Evolutionary conservation across 352 stramenopile species (phyloP).

Genomic region (Pythium aquatile): DNA sequence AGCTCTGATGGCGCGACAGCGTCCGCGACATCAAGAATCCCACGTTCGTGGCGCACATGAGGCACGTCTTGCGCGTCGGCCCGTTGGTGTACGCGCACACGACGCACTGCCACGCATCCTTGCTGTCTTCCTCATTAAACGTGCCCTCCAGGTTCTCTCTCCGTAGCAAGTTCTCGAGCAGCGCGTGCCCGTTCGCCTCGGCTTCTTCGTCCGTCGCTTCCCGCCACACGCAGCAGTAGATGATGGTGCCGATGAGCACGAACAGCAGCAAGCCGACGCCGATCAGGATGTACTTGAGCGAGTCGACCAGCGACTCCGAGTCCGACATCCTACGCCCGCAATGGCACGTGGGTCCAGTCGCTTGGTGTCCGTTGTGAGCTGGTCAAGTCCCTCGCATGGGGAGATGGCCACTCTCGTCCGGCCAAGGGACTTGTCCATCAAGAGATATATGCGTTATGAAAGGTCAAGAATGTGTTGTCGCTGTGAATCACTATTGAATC

Average conservation of each 20-base stretch:
- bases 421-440: neutral
- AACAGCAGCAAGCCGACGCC: conserved; percentile 18
- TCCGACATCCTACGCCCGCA: conserved; percentile 3
- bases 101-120: conserved; percentile 65
- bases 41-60: conserved; percentile 67
- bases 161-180: conserved; percentile 58
- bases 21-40: conserved; percentile 27
- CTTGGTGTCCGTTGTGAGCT: neutral
- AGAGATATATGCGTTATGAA: neutral
- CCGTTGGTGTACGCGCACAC: conserved; percentile 64
- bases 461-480: no score
- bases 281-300: conserved; percentile 27
- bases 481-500: neutral
- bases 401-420: neutral
- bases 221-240: conserved; percentile 56
- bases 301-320: conserved; percentile 15
- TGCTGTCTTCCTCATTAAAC: conserved; percentile 48
- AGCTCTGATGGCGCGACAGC: conserved; percentile 53
- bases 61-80: conserved; percentile 36
- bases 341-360: neutral
- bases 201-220: conserved; percentile 21
- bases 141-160: conserved; percentile 61
- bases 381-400: neutral
- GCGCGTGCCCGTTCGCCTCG: conserved; percentile 7
- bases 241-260: conserved; percentile 29